Base-by-base conservation (phyloP, 257 asterid species). In the Ilex aquifolium region DNA sequence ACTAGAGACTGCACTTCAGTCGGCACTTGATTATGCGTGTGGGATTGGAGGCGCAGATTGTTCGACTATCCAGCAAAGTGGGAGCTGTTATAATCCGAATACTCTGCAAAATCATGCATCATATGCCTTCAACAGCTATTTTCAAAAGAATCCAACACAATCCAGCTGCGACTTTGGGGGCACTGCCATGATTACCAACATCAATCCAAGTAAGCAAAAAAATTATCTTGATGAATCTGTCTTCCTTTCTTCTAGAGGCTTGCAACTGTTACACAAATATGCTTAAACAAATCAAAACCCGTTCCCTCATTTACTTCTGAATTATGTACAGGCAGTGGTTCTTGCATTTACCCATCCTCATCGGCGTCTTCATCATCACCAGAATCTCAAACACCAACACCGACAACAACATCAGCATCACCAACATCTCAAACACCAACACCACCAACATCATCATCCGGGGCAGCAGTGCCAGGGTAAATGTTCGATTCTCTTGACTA, bases 141-240 rank as follows among this genome's bases (percentile, higher is more conserved):
- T 71, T 55, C 95, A 89, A 65, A 89, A 73, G 68, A 92, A 89
- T 76, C 99, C 97, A 0, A 65, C 66, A 29, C 91, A 39, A 30
- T 79, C 90, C 3, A 85, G 99, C 83, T 92, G 99, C 31, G 95
- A 89, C 63, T 92, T 92, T 70, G 97, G 91, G 31, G 97, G 96
- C 52, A 63, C 83, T 59, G 99, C 99, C 60, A 56, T 49, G 49
- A 21, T 85, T 17, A 89, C 97, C 66, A 83, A 52, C 55, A 40
- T 57, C 29, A 89, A 92, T 81, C 99, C 99, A 71, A 89, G 99
- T 92, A 80, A 68, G 88, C 64, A 2, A 14, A 32, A 10, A 10
- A 49, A 36, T n/a, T n/a, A 13, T 59, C 21, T 31, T 51, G 29
- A 54, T 55, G n/a, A 13, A 48, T 63, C 60, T 32, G 2, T 36